phyloP scores from a whole-genome alignment of 495 filamentous ascomycete genomes.

The Bacidia gigantensis region DNA sequence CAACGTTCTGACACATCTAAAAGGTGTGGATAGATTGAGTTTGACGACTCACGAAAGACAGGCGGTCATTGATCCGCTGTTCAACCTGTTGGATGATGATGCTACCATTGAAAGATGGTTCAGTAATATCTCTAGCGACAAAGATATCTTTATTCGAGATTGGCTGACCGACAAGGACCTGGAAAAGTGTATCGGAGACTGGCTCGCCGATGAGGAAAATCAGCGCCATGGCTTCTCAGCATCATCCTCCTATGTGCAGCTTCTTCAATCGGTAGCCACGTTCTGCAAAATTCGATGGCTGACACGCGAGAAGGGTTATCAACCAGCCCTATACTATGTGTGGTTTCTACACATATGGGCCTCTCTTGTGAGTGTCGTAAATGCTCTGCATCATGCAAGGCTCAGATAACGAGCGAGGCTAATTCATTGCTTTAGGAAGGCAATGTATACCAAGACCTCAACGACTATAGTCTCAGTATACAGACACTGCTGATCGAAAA shows the following conservation, averaged over 20 bases:
- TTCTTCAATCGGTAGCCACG: not conserved
- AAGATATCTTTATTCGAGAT: not conserved
- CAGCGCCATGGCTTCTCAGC: too few species aligned
- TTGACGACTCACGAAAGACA: not conserved
- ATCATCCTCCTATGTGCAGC: not conserved
- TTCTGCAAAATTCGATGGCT: not conserved
- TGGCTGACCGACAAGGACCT: not conserved
- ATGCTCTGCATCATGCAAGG: too few species aligned
- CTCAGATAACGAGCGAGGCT: too few species aligned
- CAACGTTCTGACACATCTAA: not conserved
- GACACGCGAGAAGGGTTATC: too few species aligned
- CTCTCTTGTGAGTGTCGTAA: too few species aligned
- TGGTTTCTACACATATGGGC: too few species aligned
- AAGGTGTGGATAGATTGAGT: not conserved
- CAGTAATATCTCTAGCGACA: not conserved
- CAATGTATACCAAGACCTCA: too few species aligned
- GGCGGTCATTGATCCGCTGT: not conserved
- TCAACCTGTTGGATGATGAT: not conserved
- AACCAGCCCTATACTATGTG: too few species aligned
- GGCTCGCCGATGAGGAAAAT: not conserved
- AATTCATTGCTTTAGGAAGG: too few species aligned
- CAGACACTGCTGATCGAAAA: too few species aligned
- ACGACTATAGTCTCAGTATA: too few species aligned
- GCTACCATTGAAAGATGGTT: not conserved
- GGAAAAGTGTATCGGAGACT: not conserved